Conservation (phyloP, 345 rosid genomes). For the Populus tremula region DNA sequence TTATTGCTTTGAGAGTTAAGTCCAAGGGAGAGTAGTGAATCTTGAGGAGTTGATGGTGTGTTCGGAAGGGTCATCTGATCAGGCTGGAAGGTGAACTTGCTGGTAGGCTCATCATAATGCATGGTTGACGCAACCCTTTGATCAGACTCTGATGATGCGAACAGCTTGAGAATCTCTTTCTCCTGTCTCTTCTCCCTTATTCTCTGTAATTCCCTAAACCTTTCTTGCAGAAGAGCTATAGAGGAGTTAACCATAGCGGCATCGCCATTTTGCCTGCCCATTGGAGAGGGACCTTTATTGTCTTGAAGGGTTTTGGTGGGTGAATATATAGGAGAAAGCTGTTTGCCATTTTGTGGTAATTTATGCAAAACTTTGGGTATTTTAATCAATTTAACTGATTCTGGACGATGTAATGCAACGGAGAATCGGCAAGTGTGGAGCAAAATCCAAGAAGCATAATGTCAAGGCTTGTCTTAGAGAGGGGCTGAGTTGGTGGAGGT, state of each 20-base stretch:
- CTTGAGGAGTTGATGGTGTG: slow-evolving; percentile 25
- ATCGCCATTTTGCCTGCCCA: slow-evolving; percentile 52
- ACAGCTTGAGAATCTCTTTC: slow-evolving; percentile 46
- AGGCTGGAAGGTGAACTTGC: slow-evolving; percentile 20
- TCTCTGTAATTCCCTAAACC: slow-evolving; percentile 61
- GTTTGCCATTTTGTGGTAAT: not conserved
- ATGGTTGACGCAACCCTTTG: not conserved
- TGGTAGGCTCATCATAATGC: slow-evolving; percentile 5
- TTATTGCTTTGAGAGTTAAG: slow-evolving; percentile 24
- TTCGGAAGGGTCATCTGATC: slow-evolving; percentile 18
- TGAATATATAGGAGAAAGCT: slow-evolving; percentile 27
- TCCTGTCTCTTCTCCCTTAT: slow-evolving; percentile 56
- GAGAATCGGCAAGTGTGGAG: slow-evolving; percentile 38
- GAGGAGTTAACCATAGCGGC: slow-evolving; percentile 47
- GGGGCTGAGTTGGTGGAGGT: slow-evolving; percentile 42
- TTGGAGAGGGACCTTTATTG: slow-evolving; percentile 19
- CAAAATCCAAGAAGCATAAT: slow-evolving; percentile 44
- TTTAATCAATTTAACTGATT: slow-evolving; percentile 9
- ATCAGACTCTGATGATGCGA: slow-evolving; percentile 28
- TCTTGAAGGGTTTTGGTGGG: not conserved
- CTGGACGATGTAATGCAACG: slow-evolving; percentile 25
- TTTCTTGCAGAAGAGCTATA: slow-evolving; percentile 65
- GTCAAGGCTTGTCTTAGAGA: slow-evolving; percentile 20
- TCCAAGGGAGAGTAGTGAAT: slow-evolving; percentile 46
- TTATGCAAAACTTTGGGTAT: not conserved